phyloP scores from a whole-genome alignment of 108 stramenopile genomes.

The Cyclotella choctawhatcheeana region DNA sequence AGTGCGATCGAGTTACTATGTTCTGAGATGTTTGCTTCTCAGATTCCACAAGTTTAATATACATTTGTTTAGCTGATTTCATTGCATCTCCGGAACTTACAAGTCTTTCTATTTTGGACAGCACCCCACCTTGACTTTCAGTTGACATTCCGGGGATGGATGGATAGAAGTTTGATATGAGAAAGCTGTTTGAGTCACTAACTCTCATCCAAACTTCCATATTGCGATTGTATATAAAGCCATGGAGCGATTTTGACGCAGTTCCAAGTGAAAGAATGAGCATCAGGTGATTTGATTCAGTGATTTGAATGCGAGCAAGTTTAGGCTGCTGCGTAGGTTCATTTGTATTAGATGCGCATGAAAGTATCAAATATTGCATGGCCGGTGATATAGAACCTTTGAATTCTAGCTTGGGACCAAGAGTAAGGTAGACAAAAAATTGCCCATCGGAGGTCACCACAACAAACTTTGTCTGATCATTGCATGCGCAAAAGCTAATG shows the following conservation, averaged over 20 bases:
- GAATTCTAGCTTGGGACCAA: slow-evolving; percentile 55
- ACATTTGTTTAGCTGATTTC: slow-evolving; percentile 46
- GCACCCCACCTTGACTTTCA: slow-evolving; percentile 39
- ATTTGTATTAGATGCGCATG: slow-evolving; percentile 21
- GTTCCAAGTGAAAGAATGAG: slow-evolving; percentile 60
- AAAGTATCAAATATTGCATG: slow-evolving; percentile 79
- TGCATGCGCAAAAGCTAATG: slow-evolving; percentile 17
- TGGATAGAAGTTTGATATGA: slow-evolving; percentile 87
- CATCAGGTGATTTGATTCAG: slow-evolving; percentile 66
- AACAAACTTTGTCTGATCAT: slow-evolving; percentile 49
- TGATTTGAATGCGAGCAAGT: slow-evolving; percentile 71
- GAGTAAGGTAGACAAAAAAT: slow-evolving; percentile 67
- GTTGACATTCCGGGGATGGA: slow-evolving; percentile 44
- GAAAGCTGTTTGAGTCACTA: slow-evolving; percentile 75
- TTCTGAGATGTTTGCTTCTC: slow-evolving; percentile 30
- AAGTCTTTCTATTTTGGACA: slow-evolving; percentile 69
- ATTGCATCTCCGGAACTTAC: slow-evolving; percentile 62
- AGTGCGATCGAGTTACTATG: slow-evolving; percentile 75
- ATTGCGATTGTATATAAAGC: slow-evolving; percentile 71
- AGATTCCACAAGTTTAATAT: slow-evolving; percentile 34
- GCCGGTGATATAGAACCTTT: slow-evolving; percentile 80
- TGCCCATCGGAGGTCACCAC: slow-evolving; percentile 74
- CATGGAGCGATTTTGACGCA: slow-evolving; percentile 66
- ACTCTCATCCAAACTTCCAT: slow-evolving; percentile 84
- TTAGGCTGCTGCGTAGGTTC: slow-evolving; percentile 53